Evolutionary conservation across 352 stramenopile genomes (phyloP).

Genomic region (Globisporangium carolinianum): DNA sequence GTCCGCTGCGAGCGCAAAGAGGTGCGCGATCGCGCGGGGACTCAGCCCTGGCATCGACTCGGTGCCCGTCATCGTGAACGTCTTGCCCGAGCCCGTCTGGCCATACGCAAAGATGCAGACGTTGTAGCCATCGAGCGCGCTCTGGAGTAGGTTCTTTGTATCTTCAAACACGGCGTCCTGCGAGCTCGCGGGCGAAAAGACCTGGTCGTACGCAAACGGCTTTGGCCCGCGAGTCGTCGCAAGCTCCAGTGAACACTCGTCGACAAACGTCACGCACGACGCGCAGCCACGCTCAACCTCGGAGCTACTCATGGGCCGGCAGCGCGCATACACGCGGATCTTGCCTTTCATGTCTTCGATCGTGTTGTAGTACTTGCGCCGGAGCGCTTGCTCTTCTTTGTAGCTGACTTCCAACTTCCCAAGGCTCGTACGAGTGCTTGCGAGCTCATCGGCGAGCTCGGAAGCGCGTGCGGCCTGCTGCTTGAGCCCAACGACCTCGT

Average conservation of each 20-base stretch:
- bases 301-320: conserved; percentile 85
- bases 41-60: conserved; percentile 74
- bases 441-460: conserved; percentile 41
- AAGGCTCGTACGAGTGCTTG: conserved; percentile 21
- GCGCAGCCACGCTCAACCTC: conserved; percentile 77
- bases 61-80: conserved; percentile 90
- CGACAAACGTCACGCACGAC: conserved; percentile 56
- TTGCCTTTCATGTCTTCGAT: conserved; percentile 96
- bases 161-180: conserved; percentile 90
- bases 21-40: conserved; percentile 77
- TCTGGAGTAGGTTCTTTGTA: conserved; percentile 89
- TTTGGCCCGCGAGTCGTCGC: conserved; percentile 72
- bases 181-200: conserved; percentile 73
- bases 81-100: conserved; percentile 91
- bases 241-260: conserved; percentile 85
- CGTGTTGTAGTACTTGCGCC: conserved; percentile 95
- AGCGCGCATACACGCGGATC: conserved; percentile 90
- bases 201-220: conserved; percentile 87
- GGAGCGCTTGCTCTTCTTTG: conserved; percentile 82
- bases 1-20: conserved; percentile 72
- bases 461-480: conserved; percentile 43
- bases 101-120: conserved; percentile 94
- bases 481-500: conserved; percentile 45
- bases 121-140: conserved; percentile 88
- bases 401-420: conserved; percentile 70